A percentile compares a stretch with the other conserved stretches of the same genome.
phyloP scores from a whole-genome alignment of 768 basidiomycete genomes.

The Artomyces pyxidatus region DNA sequence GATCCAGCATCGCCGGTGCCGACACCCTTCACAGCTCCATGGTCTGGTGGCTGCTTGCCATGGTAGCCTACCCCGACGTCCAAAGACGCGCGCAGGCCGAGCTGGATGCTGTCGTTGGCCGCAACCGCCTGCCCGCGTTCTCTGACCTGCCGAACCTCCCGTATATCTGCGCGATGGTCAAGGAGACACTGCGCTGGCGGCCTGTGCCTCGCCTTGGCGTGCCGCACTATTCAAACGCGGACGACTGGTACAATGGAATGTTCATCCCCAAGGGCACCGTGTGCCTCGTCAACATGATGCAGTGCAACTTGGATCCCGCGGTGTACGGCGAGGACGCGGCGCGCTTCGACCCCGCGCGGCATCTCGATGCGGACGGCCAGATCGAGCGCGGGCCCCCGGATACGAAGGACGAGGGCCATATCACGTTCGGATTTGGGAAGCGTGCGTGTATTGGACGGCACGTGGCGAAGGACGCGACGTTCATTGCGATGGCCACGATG shows the following conservation, averaged over 20 bases:
- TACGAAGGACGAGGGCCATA: slow-evolving; percentile 22
- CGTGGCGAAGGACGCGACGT: slow-evolving; percentile 20
- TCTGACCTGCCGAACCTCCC: slow-evolving; percentile 6
- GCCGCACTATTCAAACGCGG: slow-evolving; percentile 14
- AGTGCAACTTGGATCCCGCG: slow-evolving; percentile 16
- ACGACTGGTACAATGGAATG: slow-evolving; percentile 21
- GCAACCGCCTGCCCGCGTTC: slow-evolving; percentile 3
- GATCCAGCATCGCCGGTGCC: not conserved
- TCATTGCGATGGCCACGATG: slow-evolving; percentile 23
- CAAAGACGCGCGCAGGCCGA: slow-evolving; percentile 1
- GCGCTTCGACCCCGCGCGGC: slow-evolving; percentile 17
- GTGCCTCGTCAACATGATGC: slow-evolving; percentile 23
- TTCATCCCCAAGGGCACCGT: slow-evolving; percentile 29
- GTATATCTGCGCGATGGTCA: slow-evolving; percentile 11
- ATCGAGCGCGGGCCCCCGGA: slow-evolving; percentile 9
- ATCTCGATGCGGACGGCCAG: slow-evolving; percentile 17
- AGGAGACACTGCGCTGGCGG: slow-evolving; percentile 9
- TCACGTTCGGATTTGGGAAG: slow-evolving; percentile 21
- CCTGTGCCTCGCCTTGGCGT: slow-evolving; percentile 4
- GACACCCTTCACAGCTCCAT: not conserved
- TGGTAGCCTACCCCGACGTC: slow-evolving; percentile 2
- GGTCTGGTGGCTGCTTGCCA: slow-evolving; percentile 4
- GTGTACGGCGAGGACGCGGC: slow-evolving; percentile 19
- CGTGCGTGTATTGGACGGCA: slow-evolving; percentile 4
- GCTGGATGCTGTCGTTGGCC: slow-evolving; percentile 7